Evolutionary conservation across 2,329 filamentous ascomycete genomes (phyloP), one percentile per base, ranked within the genome.

Genomic region (Penicillium crustosum): DNA sequence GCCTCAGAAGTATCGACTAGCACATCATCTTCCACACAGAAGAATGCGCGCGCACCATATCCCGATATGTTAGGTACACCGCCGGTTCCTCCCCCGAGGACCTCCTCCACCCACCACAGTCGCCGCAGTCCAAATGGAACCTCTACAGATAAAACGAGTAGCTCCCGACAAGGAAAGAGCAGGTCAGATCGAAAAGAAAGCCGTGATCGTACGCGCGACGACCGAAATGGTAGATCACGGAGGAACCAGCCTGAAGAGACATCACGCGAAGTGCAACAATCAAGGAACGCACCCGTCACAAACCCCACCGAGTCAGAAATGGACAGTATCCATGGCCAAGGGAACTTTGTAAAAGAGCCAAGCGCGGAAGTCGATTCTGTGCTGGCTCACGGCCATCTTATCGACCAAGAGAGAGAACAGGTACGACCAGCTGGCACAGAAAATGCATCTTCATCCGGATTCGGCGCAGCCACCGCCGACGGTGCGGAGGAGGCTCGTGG

Each of bases 341-440:
- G 82, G 39, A 82, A 82, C 42, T 81, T 89, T 13, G 85, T 87
- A 15, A 86, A 89, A 58, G 90, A 96, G 73, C 86, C 89, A 55
- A 93, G 89, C 74, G 86, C 92, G 56, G 86, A 91, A 33, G 83
- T 96, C 62, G 90, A 89, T 71, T 85, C 89, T 60, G 85, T 93
- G 61, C 81, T 93, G 61, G 84, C 92, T 27, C 89, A 89, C 49
- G 89, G 91, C 65, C 89, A 90, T 7, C 84, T 88, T 63, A 86
- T 88, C 45, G 90, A 93, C 70, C 78, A 89, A 57, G 86, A 86
- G 55, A 83, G 90, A 58, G 89, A 91, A 72, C 82, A 83, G 64
- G 88, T 89, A 58, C 85, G 90, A 41, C 81, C 89, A 69, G 82
- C 82, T 17, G 86, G 90, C 72, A 82, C 64, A 23, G 76, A 57